phyloP scores from a whole-genome alignment of 164 flowering plant genomes.

The Santalum album region DNA sequence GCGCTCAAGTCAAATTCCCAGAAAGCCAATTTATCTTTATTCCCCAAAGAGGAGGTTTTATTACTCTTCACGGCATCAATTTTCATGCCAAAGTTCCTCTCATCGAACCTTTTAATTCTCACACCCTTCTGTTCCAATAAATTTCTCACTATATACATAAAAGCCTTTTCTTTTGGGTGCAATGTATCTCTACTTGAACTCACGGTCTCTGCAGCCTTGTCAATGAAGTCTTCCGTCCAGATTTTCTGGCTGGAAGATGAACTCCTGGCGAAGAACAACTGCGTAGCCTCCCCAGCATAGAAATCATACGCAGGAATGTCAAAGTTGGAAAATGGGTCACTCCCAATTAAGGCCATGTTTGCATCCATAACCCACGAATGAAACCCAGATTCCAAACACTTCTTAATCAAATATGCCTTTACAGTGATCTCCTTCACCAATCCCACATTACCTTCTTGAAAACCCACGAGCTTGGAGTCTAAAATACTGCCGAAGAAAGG shows the following conservation, averaged over 20 bases:
- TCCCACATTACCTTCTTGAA: constrained; percentile 20
- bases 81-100: constrained; percentile 20
- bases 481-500: constrained; percentile 23
- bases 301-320: constrained; percentile 25
- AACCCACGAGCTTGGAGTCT: constrained; percentile 14
- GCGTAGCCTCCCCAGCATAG: constrained; percentile 26
- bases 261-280: constrained; percentile 34
- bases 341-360: constrained; percentile 34
- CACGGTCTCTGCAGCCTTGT: constrained; percentile 18
- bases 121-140: constrained; percentile 33
- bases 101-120: constrained; percentile 34
- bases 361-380: constrained; percentile 43
- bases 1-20: constrained; percentile 41
- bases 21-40: constrained; percentile 31
- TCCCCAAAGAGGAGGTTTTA: constrained; percentile 22
- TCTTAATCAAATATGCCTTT: constrained; percentile 38
- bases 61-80: constrained; percentile 16
- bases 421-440: constrained; percentile 37
- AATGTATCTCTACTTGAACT: constrained; percentile 15
- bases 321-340: constrained; percentile 18
- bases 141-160: constrained; percentile 23
- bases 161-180: constrained; percentile 12
- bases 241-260: constrained; percentile 33
- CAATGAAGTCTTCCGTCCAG: constrained; percentile 37
- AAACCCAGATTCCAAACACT: constrained; percentile 37